These are phyloP conservation scores for Pseudofabraea citricarpa DNA, from an alignment of 2,329 filamentous ascomycete species.

Conservation along the genomic window DNA sequence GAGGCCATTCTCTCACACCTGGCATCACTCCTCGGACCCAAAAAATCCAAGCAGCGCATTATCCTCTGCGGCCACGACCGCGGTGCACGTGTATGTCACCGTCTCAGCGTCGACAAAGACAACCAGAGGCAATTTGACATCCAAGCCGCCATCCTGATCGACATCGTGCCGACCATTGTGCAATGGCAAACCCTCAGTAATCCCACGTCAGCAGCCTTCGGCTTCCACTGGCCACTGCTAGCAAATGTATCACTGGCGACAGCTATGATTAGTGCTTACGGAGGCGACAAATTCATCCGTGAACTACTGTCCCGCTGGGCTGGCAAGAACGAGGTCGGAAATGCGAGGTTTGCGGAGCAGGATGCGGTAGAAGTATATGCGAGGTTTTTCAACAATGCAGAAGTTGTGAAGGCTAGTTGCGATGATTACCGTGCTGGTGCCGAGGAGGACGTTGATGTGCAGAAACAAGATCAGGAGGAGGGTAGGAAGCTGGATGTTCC, in stretches of 20 bases:
- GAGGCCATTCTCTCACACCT: slow-evolving; percentile 36
- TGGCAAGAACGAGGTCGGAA: slow-evolving; percentile 18
- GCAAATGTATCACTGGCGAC: slow-evolving; percentile 39
- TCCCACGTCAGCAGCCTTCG: slow-evolving; percentile 26
- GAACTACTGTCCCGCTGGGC: slow-evolving; percentile 28
- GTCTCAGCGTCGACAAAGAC: slow-evolving; percentile 37
- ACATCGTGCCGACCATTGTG: slow-evolving; percentile 42
- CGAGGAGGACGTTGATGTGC: slow-evolving; percentile 34
- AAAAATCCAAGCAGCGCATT: slow-evolving; percentile 20
- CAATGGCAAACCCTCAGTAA: slow-evolving; percentile 39
- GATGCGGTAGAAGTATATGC: slow-evolving; percentile 39
- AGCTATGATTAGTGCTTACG: slow-evolving; percentile 36
- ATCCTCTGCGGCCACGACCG: slow-evolving; percentile 45
- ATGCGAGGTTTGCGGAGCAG: slow-evolving; percentile 22
- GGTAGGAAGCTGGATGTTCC: slow-evolving; percentile 38
- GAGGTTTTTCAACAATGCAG: slow-evolving; percentile 34
- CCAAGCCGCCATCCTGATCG: slow-evolving; percentile 36
- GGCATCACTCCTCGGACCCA: slow-evolving; percentile 24
- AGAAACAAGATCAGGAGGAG: slow-evolving; percentile 38
- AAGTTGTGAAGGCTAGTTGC: slow-evolving; percentile 37
- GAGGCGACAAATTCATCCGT: slow-evolving; percentile 33
- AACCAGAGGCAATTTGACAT: slow-evolving; percentile 29
- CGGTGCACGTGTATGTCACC: slow-evolving; percentile 43
- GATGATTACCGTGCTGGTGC: slow-evolving; percentile 43
- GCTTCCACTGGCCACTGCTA: slow-evolving; percentile 47